phyloP scores from a whole-genome alignment of 176 grass and related monocot species.

The Chloris gayana region DNA sequence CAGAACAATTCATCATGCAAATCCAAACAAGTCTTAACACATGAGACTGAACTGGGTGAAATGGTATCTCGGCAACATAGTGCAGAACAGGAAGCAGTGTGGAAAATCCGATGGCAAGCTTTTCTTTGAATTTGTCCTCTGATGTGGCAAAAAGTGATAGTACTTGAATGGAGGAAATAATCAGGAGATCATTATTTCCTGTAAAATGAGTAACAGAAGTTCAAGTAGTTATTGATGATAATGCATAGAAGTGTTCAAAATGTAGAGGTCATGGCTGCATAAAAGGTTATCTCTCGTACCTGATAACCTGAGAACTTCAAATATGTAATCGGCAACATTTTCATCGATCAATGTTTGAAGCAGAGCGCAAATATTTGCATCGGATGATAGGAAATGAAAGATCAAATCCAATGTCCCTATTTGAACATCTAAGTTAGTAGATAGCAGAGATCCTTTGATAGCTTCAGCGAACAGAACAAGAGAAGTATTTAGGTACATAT shows the following conservation, averaged over 20 bases:
- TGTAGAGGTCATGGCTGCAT: slow-evolving; percentile 24
- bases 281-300: slow-evolving; percentile 47
- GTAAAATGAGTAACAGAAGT: slow-evolving; percentile 42
- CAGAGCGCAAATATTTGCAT: slow-evolving; percentile 49
- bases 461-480: slow-evolving; percentile 86
- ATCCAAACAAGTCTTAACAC: slow-evolving; percentile 68
- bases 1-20: slow-evolving; percentile 65
- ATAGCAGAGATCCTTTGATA: slow-evolving; percentile 90
- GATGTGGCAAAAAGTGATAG: slow-evolving; percentile 65
- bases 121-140: slow-evolving; percentile 80
- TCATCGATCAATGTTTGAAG: slow-evolving; percentile 79
- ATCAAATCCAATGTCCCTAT: slow-evolving; percentile 80
- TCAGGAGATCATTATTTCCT: slow-evolving; percentile 84
- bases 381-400: slow-evolving; percentile 77
- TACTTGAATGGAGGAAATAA: slow-evolving; percentile 74
- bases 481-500: slow-evolving; percentile 40
- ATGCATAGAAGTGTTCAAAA: slow-evolving; percentile 15
- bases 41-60: slow-evolving; percentile 83
- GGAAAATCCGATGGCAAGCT: slow-evolving; percentile 74
- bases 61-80: slow-evolving; percentile 87
- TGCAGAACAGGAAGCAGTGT: slow-evolving; percentile 80
- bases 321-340: slow-evolving; percentile 91
- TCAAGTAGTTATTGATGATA: slow-evolving; percentile 28
- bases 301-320: slow-evolving; percentile 87
- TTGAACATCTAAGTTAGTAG: slow-evolving; percentile 81